A percentile compares a stretch with the other conserved stretches of the same genome.
Conservation (phyloP, 2,329 filamentous ascomycete species). For the Gaeumannomyces tritici region DNA sequence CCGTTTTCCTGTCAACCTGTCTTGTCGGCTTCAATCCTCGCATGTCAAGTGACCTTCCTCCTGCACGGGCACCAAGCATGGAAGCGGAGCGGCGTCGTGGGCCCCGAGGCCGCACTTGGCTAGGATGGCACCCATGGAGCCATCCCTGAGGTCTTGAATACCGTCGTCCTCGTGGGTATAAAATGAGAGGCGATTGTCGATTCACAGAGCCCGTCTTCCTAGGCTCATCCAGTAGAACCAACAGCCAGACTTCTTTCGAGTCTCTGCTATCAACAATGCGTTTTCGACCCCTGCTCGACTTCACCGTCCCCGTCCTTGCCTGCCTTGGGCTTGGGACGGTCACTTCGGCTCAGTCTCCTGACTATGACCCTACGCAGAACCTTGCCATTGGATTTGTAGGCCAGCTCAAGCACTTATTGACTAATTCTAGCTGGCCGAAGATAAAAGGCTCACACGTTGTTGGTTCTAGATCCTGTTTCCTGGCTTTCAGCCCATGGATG, state of each 20-base stretch:
- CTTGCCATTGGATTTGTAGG: neutral
- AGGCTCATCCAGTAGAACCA: neutral
- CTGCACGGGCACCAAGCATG: no score
- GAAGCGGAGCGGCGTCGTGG: no score
- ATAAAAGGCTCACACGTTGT: neutral
- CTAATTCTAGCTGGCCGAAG: neutral
- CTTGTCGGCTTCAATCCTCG: no score
- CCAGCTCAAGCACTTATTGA: no score
- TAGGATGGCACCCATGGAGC: no score
- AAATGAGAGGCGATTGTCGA: no score
- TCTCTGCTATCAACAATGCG: neutral
- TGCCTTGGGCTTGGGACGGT: neutral
- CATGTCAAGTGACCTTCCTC: no score
- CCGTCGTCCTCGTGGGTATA: no score
- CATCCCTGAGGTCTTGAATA: no score
- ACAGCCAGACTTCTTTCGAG: neutral
- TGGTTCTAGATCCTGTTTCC: neutral
- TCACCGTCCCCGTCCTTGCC: neutral
- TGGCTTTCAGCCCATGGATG: slow-evolving; percentile 2
- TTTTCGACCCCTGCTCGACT: neutral
- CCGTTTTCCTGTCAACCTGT: no score
- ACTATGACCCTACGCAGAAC: neutral
- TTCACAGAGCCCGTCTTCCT: no score
- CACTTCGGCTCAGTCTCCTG: neutral
- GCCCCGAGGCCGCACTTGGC: no score